Percentiles rank a stretch among this genome's conserved stretches.
phyloP scores from a whole-genome alignment of 352 stramenopile genomes.

The Globisporangium ultimum region DNA sequence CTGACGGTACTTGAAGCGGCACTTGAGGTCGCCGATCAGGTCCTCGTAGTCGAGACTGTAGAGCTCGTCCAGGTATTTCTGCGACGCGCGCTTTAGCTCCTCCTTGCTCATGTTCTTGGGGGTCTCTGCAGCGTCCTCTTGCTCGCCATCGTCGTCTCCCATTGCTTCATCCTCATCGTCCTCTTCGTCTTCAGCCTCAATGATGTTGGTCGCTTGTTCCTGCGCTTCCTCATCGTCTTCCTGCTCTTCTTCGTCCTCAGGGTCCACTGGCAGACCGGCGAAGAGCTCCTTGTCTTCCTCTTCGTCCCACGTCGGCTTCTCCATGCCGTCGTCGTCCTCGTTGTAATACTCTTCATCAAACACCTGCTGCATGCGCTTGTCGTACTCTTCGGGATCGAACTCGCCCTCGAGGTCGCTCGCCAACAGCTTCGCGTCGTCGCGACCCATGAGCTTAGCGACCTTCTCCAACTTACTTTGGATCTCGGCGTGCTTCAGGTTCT shows the following conservation, averaged over 20 bases:
- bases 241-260: constrained; percentile 57
- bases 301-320: constrained; percentile 80
- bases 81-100: constrained; percentile 78
- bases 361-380: constrained; percentile 94
- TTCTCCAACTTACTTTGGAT: constrained; percentile 93
- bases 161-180: constrained; percentile 26
- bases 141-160: constrained; percentile 49
- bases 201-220: constrained; percentile 21
- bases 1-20: constrained; percentile 97
- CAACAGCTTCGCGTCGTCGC: constrained; percentile 37
- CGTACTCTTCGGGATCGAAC: constrained; percentile 97
- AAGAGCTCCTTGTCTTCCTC: constrained; percentile 86
- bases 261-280: constrained; percentile 56
- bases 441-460: constrained; percentile 81
- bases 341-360: constrained; percentile 99
- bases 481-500: constrained; percentile 98
- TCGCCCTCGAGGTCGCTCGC: constrained; percentile 90
- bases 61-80: constrained; percentile 95
- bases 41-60: constrained; percentile 99
- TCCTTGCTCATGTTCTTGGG: constrained; percentile 47
- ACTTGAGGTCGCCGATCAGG: constrained; percentile 96
- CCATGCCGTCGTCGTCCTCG: constrained; percentile 57
- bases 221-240: constrained; percentile 25
- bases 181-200: constrained; percentile 24
- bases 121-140: constrained; percentile 37